These are phyloP conservation scores for Capsella rubella DNA, from an alignment of 441 rosid genomes.

Conservation along the genomic window DNA sequence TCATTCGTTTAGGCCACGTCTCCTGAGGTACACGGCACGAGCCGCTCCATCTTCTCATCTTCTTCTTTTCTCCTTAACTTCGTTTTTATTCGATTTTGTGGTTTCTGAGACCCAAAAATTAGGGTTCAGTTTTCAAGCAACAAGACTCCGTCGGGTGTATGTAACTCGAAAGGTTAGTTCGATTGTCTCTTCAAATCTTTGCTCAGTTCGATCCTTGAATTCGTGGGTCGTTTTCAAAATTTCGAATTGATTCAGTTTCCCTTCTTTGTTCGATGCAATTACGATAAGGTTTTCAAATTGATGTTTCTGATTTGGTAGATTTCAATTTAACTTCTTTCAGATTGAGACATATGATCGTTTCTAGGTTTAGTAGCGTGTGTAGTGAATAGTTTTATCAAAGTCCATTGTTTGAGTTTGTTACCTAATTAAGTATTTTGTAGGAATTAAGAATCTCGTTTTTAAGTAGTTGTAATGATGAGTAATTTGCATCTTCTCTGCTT, in stretches of 20 bases:
- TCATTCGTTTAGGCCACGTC: constrained; percentile 29
- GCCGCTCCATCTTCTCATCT: constrained; percentile 19
- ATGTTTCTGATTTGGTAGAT: constrained; percentile 6
- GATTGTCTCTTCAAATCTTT: constrained; percentile 2
- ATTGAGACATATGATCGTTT: constrained; percentile 1
- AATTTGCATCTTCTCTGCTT: constrained; percentile 17
- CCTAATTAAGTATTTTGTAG: neutral
- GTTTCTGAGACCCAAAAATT: constrained; percentile 15
- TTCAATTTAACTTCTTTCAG: constrained; percentile 8
- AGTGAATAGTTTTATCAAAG: neutral
- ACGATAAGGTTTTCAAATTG: constrained; percentile 15
- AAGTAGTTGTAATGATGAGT: constrained; percentile 6
- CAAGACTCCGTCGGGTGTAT: neutral
- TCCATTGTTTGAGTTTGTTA: constrained; percentile 4
- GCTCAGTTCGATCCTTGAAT: constrained; percentile 4
- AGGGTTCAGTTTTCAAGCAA: constrained; percentile 29
- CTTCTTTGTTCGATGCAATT: neutral
- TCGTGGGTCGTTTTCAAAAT: constrained; percentile 18
- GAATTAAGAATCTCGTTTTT: neutral
- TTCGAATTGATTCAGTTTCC: constrained; percentile 13
- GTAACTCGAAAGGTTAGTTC: constrained; percentile 19
- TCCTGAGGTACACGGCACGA: constrained; percentile 30
- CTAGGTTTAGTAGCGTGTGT: constrained; percentile 23
- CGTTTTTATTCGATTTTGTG: neutral
- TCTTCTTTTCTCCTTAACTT: neutral